These are phyloP conservation scores for Penicillium sp. DNA, from an alignment of 2,329 filamentous ascomycete genomes.

Conservation along the genomic window DNA sequence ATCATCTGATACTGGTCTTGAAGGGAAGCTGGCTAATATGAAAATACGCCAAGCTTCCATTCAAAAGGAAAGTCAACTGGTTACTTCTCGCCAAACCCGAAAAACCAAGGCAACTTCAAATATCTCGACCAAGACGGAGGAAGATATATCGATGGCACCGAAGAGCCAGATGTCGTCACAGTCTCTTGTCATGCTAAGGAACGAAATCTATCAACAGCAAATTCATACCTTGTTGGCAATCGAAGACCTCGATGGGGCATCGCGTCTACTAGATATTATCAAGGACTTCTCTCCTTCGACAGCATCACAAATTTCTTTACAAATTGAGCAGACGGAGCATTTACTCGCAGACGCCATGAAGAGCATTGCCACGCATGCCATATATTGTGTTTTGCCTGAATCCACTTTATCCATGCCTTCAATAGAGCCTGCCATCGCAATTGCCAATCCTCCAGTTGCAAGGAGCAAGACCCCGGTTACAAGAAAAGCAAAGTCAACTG, in stretches of 20 bases:
- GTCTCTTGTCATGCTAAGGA: slow-evolving; percentile 42
- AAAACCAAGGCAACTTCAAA: slow-evolving; percentile 24
- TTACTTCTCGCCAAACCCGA: slow-evolving; percentile 27
- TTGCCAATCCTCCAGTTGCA: slow-evolving; percentile 33
- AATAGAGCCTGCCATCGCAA: slow-evolving; percentile 37
- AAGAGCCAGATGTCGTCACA: slow-evolving; percentile 31
- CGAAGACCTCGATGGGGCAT: slow-evolving; percentile 56
- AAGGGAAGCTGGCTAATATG: slow-evolving; percentile 42
- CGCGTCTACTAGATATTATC: slow-evolving; percentile 47
- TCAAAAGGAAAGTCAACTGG: slow-evolving; percentile 6
- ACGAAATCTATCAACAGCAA: slow-evolving; percentile 49
- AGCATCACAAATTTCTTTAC: slow-evolving; percentile 60
- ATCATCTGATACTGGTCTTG: slow-evolving; percentile 31
- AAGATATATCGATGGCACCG: slow-evolving; percentile 15
- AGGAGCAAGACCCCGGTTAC: slow-evolving; percentile 20
- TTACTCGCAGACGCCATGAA: slow-evolving; percentile 37
- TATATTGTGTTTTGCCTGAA: slow-evolving; percentile 86
- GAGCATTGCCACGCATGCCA: slow-evolving; percentile 68
- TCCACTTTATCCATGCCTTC: slow-evolving; percentile 86
- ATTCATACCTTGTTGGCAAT: slow-evolving; percentile 45
- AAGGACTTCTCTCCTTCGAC: slow-evolving; percentile 34
- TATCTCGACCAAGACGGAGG: slow-evolving; percentile 19
- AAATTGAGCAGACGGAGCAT: slow-evolving; percentile 35
- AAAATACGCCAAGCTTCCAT: slow-evolving; percentile 25
- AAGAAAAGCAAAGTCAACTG: slow-evolving; percentile 25